Conservation (phyloP, 768 basidiomycete genomes). For the Podaxis sp. region DNA sequence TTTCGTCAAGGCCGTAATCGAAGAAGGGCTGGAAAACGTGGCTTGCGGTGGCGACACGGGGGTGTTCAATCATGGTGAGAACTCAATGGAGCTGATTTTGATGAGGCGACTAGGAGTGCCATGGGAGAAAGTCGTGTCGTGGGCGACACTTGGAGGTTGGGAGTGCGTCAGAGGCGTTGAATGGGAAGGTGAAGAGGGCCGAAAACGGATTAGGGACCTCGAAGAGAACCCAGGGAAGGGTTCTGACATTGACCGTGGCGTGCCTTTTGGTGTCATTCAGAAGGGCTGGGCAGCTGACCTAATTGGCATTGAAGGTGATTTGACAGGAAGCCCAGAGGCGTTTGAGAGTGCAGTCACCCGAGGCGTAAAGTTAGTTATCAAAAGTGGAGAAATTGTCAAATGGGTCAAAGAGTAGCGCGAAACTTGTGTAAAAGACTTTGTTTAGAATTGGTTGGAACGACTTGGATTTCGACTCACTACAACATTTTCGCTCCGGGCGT, state of each 20-base stretch:
- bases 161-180: slow-evolving; percentile 46
- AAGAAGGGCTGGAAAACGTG: slow-evolving; percentile 43
- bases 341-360: slow-evolving; percentile 45
- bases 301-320: slow-evolving; percentile 36
- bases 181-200: slow-evolving; percentile 38
- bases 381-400: slow-evolving; percentile 41
- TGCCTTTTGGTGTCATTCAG: slow-evolving; percentile 54
- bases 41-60: slow-evolving; percentile 70
- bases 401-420: slow-evolving; percentile 16
- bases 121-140: slow-evolving; percentile 52
- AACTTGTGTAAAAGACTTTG: slow-evolving; percentile 5
- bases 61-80: slow-evolving; percentile 59
- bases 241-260: slow-evolving; percentile 45
- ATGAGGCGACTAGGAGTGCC: slow-evolving; percentile 58
- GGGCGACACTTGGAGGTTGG: slow-evolving; percentile 64
- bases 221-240: slow-evolving; percentile 1
- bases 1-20: slow-evolving; percentile 41
- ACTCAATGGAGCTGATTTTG: slow-evolving; percentile 58
- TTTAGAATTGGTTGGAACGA: neutral
- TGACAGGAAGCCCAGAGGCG: slow-evolving; percentile 34
- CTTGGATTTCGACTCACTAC: neutral
- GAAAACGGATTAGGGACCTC: neutral
- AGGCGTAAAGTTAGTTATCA: slow-evolving; percentile 58
- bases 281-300: slow-evolving; percentile 57
- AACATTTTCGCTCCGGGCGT: too few relatives aligned